Evolutionary conservation across 1,284 basidiomycete species (phyloP).

Genomic region (Violaceomyces palustris): DNA sequence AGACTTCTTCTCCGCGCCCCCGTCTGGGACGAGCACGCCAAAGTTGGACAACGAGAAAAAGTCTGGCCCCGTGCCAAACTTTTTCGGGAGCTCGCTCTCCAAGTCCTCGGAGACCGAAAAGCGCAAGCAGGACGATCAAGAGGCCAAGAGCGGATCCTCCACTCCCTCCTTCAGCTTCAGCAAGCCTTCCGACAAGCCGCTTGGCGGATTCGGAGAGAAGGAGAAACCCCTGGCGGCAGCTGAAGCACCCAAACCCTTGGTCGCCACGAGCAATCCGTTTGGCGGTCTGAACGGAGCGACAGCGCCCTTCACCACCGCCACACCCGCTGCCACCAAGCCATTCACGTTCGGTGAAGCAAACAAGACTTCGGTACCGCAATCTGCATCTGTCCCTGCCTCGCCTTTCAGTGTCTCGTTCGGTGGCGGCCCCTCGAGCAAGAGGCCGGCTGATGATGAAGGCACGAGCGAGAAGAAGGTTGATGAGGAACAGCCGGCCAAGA

Average conservation of each 20-base stretch:
- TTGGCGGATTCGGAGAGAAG: too few relatives aligned
- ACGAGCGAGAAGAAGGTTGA: too few relatives aligned
- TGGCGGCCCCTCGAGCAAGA: too few relatives aligned
- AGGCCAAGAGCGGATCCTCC: neutral
- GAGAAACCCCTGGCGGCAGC: too few relatives aligned
- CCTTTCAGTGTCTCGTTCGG: slow-evolving; percentile 6
- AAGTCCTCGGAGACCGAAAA: slow-evolving; percentile 10
- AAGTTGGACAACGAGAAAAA: slow-evolving; percentile 25
- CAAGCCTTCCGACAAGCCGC: slow-evolving; percentile 1
- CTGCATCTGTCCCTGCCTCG: slow-evolving; percentile 1
- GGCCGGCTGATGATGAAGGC: neutral
- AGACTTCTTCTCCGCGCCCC: slow-evolving; percentile 27
- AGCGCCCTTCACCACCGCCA: too few relatives aligned
- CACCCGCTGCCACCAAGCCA: too few relatives aligned
- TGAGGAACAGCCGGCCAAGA: neutral
- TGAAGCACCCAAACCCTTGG: too few relatives aligned
- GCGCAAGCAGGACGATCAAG: neutral
- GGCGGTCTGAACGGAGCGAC: too few relatives aligned
- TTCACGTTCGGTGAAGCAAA: too few relatives aligned
- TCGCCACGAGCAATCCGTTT: too few relatives aligned
- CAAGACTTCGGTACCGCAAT: slow-evolving; percentile 5
- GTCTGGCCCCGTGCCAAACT: slow-evolving; percentile 43
- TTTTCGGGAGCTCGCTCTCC: slow-evolving; percentile 31
- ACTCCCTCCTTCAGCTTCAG: neutral
- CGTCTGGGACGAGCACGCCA: slow-evolving; percentile 9